These are phyloP conservation scores for Cladophialophora bantiana DNA, from an alignment of 2,329 filamentous ascomycete genomes.

Conservation along the genomic window DNA sequence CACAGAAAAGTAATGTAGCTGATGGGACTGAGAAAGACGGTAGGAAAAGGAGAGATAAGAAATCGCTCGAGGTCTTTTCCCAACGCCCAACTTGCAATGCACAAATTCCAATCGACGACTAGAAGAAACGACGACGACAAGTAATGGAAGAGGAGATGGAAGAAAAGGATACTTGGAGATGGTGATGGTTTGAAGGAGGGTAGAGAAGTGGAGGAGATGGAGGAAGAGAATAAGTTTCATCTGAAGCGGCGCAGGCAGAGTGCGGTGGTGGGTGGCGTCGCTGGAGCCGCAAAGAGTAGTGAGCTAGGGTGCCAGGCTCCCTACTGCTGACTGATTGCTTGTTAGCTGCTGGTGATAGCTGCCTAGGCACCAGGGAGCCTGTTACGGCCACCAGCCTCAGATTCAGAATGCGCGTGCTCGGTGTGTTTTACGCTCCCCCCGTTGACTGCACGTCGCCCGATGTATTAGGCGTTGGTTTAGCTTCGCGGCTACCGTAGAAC, in stretches of 20 bases:
- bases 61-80: constrained; percentile 38
- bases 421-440: not conserved
- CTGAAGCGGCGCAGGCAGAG: no score
- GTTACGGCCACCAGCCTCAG: not conserved
- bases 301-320: not conserved
- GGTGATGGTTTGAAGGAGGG: not conserved
- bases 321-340: not conserved
- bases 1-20: constrained; percentile 19
- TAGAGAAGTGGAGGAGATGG: constrained; percentile 15
- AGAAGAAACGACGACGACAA: constrained; percentile 24
- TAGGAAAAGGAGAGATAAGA: constrained; percentile 40
- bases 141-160: constrained; percentile 31
- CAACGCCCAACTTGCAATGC: constrained; percentile 41
- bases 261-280: not conserved
- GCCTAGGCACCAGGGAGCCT: not conserved
- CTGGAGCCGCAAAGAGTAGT: not conserved
- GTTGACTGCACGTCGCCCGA: constrained; percentile 12
- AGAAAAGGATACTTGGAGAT: constrained; percentile 36
- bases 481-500: not conserved
- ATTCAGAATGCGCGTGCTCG: constrained; percentile 1
- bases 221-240: constrained; percentile 5
- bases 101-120: constrained; percentile 38
- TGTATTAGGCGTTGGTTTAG: constrained; percentile 8
- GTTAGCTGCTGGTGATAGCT: not conserved
- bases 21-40: constrained; percentile 25